Evolutionary conservation across 495 filamentous ascomycete species (phyloP), one percentile per base, ranked within the genome.

Genomic region (Neurospora tetrasperma): DNA sequence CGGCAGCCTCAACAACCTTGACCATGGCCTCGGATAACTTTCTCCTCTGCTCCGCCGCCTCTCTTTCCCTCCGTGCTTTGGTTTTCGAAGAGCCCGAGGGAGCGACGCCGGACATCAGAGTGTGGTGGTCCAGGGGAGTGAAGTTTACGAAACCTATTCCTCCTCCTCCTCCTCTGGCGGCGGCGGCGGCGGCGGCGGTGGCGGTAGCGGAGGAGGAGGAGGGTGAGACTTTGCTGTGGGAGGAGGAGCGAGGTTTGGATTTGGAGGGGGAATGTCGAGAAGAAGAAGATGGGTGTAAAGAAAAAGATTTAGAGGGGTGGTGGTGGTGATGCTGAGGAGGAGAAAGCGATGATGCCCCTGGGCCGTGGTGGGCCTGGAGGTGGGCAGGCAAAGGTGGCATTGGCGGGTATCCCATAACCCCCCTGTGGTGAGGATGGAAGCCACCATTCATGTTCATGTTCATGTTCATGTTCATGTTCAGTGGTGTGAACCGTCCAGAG

Each of bases 61-160:
- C 94, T 77, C 91, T 89, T 83, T 98, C 96, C 73, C 96, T 83
- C 54, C 94, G 83, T 68, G 93, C 94, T 78, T 97, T 98, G 39
- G 96, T 99, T 86, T 98, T 98, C 70, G 89, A 92, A 76, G 89
- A 93, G 43, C 96, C 96, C 70, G 89, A 92, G 16, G 96, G 96
- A 70, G 96, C 96, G 11, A 99, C 96, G 7, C 95, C 95, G 18
- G 88, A 93, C 78, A 99, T 86, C 27, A 99, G 93, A 79, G 90
- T 89, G 43, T 86, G 84, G 79, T 89, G 90, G 80, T 99, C 96
- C 16, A 85, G 78, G 0, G 94, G 89, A n/a, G 94, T 97, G 82
- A 90, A 97, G 80, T 98, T 98, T 71, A 97, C 93, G 77, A 99
- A 99, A 2, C 89, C 90, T 48, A 91, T 88, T 11, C 79, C 83